These are phyloP conservation scores for Acer yangbiense DNA, from an alignment of 345 rosid genomes.

Conservation along the genomic window DNA sequence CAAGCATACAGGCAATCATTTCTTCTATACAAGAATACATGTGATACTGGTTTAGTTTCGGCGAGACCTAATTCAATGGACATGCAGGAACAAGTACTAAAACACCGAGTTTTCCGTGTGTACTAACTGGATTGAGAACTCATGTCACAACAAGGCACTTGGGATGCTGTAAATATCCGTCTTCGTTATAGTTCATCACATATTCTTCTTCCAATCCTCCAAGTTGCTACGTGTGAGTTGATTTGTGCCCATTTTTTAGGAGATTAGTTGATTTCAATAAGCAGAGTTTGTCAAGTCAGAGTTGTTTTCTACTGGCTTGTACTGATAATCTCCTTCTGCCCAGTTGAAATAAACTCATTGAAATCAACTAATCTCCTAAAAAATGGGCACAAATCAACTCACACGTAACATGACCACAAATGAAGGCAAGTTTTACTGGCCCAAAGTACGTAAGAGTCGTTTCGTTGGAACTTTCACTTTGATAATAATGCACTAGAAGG, in stretches of 20 bases:
- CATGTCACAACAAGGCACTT: neutral
- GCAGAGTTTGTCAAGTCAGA: no score
- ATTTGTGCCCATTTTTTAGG: no score
- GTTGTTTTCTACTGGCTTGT: no score
- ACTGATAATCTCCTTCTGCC: no score
- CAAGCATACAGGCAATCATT: neutral
- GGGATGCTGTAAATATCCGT: neutral
- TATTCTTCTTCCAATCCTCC: neutral
- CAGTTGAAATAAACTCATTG: no score
- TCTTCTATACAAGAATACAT: neutral
- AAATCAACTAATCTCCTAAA: no score
- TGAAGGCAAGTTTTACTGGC: neutral
- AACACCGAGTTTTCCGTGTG: neutral
- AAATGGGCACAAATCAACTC: no score
- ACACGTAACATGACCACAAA: no score
- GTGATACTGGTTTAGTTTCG: neutral
- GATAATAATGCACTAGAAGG: neutral
- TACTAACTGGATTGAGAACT: neutral
- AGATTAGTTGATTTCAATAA: no score
- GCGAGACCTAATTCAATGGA: neutral
- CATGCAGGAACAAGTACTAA: neutral
- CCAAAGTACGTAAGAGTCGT: neutral
- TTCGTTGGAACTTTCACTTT: neutral
- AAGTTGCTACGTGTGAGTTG: no score
- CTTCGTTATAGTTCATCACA: neutral